Percentiles rank a stretch among this genome's conserved stretches.
phyloP scores from a whole-genome alignment of 2,329 filamentous ascomycete genomes.

The Penicillium sp. region DNA sequence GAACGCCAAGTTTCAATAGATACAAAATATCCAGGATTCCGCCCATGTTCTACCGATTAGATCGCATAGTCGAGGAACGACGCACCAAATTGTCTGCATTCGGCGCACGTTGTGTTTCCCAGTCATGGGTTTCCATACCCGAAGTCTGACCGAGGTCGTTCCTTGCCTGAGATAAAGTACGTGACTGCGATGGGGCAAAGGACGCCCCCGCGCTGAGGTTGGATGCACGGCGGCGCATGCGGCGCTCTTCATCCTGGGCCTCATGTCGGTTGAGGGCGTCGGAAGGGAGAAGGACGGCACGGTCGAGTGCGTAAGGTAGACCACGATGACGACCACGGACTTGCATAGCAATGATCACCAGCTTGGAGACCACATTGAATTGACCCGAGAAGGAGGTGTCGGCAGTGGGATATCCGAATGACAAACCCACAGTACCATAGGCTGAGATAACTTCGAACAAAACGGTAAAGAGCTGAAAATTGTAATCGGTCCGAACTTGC shows the following conservation, averaged over 20 bases:
- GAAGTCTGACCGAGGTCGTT: conserved; percentile 26
- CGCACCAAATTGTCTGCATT: conserved; percentile 26
- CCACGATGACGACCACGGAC: conserved; percentile 65
- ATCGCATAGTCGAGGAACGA: conserved; percentile 31
- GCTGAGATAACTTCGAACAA: conserved; percentile 87
- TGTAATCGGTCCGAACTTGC: conserved; percentile 56
- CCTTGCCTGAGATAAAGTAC: conserved; percentile 22
- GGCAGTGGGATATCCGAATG: conserved; percentile 72
- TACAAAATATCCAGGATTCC: conserved; percentile 2
- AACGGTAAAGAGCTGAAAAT: conserved; percentile 65
- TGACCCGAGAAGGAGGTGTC: conserved; percentile 81
- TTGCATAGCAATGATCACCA: conserved; percentile 67
- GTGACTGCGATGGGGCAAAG: conserved; percentile 24
- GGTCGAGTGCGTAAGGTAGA: conserved; percentile 65
- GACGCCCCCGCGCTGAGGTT: conserved; percentile 34
- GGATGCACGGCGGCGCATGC: conserved; percentile 42
- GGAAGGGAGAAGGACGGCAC: conserved; percentile 66
- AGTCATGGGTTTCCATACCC: conserved; percentile 28
- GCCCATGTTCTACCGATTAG: conserved; percentile 18
- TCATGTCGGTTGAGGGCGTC: conserved; percentile 64
- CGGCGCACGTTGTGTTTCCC: conserved; percentile 14
- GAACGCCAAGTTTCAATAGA: conserved; percentile 15
- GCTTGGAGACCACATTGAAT: conserved; percentile 69
- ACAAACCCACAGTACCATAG: conserved; percentile 91
- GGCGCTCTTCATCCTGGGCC: conserved; percentile 50